A percentile compares a stretch with the other conserved stretches of the same genome.
Conservation (phyloP, 345 rosid species). For the Psidium guajava region DNA sequence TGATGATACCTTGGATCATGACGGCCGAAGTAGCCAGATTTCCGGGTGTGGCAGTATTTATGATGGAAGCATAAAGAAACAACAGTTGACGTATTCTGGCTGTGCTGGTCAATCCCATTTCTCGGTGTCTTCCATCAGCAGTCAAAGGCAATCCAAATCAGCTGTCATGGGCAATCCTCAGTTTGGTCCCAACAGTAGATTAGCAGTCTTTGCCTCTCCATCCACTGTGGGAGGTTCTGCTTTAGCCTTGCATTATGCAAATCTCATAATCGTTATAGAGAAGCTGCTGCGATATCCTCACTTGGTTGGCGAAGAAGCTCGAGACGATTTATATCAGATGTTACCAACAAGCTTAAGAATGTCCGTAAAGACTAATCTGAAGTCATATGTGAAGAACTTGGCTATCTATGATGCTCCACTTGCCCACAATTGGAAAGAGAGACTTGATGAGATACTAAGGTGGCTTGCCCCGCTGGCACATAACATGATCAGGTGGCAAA, state of each 20-base stretch:
- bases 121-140: constrained; percentile 16
- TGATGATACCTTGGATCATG: constrained; percentile 16
- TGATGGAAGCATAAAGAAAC: constrained; percentile 24
- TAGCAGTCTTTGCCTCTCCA: constrained; percentile 39
- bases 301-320: constrained; percentile 88
- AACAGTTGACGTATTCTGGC: constrained; percentile 10
- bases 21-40: constrained; percentile 33
- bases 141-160: constrained; percentile 14
- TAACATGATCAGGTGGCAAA: constrained; percentile 93
- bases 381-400: constrained; percentile 62
- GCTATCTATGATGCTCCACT: constrained; percentile 90
- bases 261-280: constrained; percentile 77
- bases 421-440: constrained; percentile 94
- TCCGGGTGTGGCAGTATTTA: constrained; percentile 27
- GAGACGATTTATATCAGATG: constrained; percentile 95
- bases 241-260: constrained; percentile 81
- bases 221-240: constrained; percentile 92
- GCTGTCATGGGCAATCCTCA: constrained; percentile 11
- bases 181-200: constrained; percentile 43
- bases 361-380: constrained; percentile 50
- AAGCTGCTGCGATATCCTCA: constrained; percentile 87
- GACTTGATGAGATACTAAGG: constrained; percentile 48
- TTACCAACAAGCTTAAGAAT: constrained; percentile 70
- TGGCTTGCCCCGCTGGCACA: constrained; percentile 97
- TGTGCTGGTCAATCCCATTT: constrained; percentile 7